Conservation (phyloP, 1,284 basidiomycete genomes). For the Cutaneotrichosporon sp. region DNA sequence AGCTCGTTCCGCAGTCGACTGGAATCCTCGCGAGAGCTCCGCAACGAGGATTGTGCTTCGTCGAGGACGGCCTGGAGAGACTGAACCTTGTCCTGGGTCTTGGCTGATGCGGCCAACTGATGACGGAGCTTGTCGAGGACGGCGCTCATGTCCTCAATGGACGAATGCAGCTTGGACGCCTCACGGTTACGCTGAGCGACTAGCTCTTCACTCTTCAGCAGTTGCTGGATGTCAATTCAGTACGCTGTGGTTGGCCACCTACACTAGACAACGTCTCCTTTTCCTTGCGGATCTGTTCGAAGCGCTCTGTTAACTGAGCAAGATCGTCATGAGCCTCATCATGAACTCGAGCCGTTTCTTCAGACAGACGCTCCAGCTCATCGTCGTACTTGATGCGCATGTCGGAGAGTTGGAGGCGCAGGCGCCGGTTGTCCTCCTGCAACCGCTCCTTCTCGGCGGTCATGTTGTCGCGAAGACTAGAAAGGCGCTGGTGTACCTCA, state of each 20-base stretch:
- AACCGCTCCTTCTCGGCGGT: slow-evolving; percentile 34
- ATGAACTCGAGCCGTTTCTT: slow-evolving; percentile 4
- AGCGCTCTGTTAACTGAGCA: slow-evolving; percentile 4
- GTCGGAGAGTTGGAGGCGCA: slow-evolving; percentile 31
- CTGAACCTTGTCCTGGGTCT: neutral
- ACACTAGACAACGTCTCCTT: slow-evolving; percentile 16
- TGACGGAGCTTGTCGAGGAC: neutral
- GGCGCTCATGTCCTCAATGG: neutral
- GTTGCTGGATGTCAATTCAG: slow-evolving; percentile 9
- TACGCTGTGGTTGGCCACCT: neutral
- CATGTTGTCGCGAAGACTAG: slow-evolving; percentile 33
- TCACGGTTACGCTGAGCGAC: slow-evolving; percentile 5
- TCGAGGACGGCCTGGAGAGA: neutral
- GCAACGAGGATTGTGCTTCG: slow-evolving; percentile 14
- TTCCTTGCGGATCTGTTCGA: slow-evolving; percentile 7
- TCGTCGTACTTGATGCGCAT: slow-evolving; percentile 27
- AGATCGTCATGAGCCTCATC: slow-evolving; percentile 12
- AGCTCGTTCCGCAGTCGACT: slow-evolving; percentile 27
- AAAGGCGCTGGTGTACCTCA: slow-evolving; percentile 38
- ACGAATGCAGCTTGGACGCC: neutral
- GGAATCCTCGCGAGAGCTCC: slow-evolving; percentile 14
- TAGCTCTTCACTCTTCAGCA: neutral
- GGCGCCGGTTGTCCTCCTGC: slow-evolving; percentile 33
- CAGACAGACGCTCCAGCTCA: slow-evolving; percentile 25
- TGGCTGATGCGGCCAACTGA: neutral